Evolutionary conservation across 768 basidiomycete genomes (phyloP).

Genomic region (Lactarius indigo): DNA sequence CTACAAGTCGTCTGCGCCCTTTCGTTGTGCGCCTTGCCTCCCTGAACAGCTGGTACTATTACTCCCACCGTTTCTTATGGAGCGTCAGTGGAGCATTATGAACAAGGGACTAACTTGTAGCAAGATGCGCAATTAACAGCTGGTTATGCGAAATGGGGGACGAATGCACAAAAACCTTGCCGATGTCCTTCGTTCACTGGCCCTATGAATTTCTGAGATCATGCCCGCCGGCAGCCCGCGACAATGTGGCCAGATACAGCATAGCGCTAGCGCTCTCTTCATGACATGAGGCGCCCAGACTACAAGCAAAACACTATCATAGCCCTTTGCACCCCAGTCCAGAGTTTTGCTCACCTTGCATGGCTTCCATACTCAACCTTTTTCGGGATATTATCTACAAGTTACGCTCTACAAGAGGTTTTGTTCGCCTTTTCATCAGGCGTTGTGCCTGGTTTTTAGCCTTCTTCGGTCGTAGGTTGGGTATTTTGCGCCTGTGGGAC

Average conservation of each 20-base stretch:
- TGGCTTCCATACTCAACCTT: slow-evolving; percentile 3
- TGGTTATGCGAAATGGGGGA: not conserved
- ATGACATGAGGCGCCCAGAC: not conserved
- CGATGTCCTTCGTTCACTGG: not conserved
- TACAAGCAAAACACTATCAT: not conserved
- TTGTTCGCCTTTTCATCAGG: not conserved
- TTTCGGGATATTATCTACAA: slow-evolving; percentile 1
- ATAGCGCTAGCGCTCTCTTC: not conserved
- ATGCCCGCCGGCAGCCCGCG: too few relatives aligned
- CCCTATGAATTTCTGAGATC: not conserved
- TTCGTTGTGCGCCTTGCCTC: not conserved
- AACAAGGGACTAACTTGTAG: not conserved
- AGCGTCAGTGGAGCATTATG: not conserved
- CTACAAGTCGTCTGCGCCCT: too few relatives aligned
- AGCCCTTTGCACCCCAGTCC: not conserved
- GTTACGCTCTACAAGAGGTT: slow-evolving; percentile 3
- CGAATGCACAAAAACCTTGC: not conserved
- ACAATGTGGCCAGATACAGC: not conserved
- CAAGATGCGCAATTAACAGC: not conserved
- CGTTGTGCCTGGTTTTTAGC: slow-evolving; percentile 3
- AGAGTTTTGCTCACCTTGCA: not conserved
- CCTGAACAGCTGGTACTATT: not conserved
- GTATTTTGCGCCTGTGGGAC: not conserved
- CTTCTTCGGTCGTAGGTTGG: slow-evolving; percentile 7
- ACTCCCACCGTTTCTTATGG: too few relatives aligned